Evolutionary conservation across 768 basidiomycete species (phyloP), one percentile per base, ranked within the genome.

Genomic region (Pulveroboletus sp.): DNA sequence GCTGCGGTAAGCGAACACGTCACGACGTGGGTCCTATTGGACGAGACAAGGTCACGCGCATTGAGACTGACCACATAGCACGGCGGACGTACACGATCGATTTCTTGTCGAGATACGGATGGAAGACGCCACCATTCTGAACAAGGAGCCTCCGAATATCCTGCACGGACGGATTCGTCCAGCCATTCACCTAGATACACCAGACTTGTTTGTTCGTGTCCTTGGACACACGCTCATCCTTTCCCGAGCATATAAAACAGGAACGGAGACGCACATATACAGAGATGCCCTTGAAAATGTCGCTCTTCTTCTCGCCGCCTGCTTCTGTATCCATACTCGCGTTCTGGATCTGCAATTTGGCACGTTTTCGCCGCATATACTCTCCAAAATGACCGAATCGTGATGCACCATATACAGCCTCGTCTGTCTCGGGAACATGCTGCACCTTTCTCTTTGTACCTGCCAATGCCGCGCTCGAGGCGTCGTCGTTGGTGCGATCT

Each of bases 331-430:
- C 61, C 31, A 77, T 59, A 46, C 68, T 65, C 29, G 63, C 63
- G 51, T 92, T 90, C 69, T 93, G 89, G 5, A 91, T 82, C 57
- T 88, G 89, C 41, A 98, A 66, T 66, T 98, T 98, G 25, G 87
- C 85, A 3, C 95, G 81, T 69, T 97, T 97, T 51, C 93, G 76
- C 3, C 75, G 68, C 90, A 97, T 92, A 62, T 97, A 97, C 61
- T 94, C 85, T 1, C 87, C 89, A 53, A 82, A 90, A 1, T 80
- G 81, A 13, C 90, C 93, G 64, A 94, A 97, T 31, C 74, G 79
- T 25, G 86, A 80, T 3, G 87, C 80, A 0, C 86, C 90, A 62
- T 94, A 97, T 9, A 80, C 75, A 20, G 75, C 72, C 10, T 73
- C 69, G 43, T 75, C 70, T 13, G 66, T 64, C 25, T 68, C 65